Evolutionary conservation across 495 filamentous ascomycete genomes (phyloP).

Genomic region (Peziza echinospora): DNA sequence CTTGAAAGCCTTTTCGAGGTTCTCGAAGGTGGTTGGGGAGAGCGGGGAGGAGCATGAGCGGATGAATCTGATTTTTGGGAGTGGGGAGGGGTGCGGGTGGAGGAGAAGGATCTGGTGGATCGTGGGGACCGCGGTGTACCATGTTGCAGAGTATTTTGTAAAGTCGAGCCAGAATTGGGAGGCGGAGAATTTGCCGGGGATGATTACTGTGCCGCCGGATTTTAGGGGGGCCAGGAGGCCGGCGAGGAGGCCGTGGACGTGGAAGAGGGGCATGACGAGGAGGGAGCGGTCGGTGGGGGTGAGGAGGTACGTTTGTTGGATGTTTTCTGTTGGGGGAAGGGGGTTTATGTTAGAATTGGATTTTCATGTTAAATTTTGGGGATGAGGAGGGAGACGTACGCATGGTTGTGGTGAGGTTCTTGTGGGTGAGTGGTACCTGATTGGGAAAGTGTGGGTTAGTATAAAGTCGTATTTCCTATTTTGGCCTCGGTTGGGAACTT

Average conservation of each 20-base stretch:
- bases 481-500: slow-evolving; percentile 1
- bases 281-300: slow-evolving; percentile 47
- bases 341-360: too few relatives aligned
- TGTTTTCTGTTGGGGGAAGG: slow-evolving; percentile 47
- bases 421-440: slow-evolving; percentile 55
- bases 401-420: slow-evolving; percentile 55
- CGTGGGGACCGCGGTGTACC: slow-evolving; percentile 75
- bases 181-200: slow-evolving; percentile 59
- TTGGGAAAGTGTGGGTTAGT: too few relatives aligned
- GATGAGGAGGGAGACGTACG: slow-evolving; percentile 27
- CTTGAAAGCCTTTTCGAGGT: slow-evolving; percentile 45
- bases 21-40: slow-evolving; percentile 52
- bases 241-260: slow-evolving; percentile 67
- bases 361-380: too few relatives aligned
- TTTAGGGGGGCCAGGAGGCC: slow-evolving; percentile 53
- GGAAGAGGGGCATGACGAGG: slow-evolving; percentile 82
- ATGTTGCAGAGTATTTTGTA: slow-evolving; percentile 45
- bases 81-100: slow-evolving; percentile 36
- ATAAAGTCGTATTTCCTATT: slow-evolving; percentile 6
- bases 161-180: slow-evolving; percentile 64
- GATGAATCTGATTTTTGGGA: slow-evolving; percentile 63
- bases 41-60: slow-evolving; percentile 66
- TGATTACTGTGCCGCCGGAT: slow-evolving; percentile 50
- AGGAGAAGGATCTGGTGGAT: slow-evolving; percentile 77
- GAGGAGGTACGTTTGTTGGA: slow-evolving; percentile 49